phyloP scores from a whole-genome alignment of 2,329 filamentous ascomycete genomes.

The Rutstroemia sp. region DNA sequence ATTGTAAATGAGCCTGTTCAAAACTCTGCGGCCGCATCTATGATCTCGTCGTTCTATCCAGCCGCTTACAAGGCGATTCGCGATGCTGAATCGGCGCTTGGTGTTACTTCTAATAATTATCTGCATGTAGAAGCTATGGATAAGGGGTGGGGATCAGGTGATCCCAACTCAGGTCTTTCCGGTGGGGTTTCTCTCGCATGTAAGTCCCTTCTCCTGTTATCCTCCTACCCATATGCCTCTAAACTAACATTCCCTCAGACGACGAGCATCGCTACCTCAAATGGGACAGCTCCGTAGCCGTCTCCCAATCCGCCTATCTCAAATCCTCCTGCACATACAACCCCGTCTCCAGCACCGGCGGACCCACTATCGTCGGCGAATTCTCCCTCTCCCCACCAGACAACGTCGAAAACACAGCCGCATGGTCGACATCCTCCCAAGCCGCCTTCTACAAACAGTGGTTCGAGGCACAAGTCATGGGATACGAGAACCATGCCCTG shows the following conservation, averaged over 20 bases:
- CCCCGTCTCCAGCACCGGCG: slow-evolving; percentile 31
- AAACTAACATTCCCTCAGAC: neutral
- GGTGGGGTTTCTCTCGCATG: slow-evolving; percentile 39
- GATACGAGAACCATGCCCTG: slow-evolving; percentile 42
- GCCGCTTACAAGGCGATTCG: slow-evolving; percentile 43
- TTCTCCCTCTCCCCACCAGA: slow-evolving; percentile 48
- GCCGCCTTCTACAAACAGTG: slow-evolving; percentile 46
- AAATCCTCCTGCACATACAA: slow-evolving; percentile 41
- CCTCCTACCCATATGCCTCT: neutral
- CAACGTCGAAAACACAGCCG: slow-evolving; percentile 37
- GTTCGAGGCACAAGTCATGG: slow-evolving; percentile 48
- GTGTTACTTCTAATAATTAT: slow-evolving; percentile 34
- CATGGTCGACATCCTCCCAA: slow-evolving; percentile 36
- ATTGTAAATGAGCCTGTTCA: slow-evolving; percentile 49
- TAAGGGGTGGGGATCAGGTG: slow-evolving; percentile 46
- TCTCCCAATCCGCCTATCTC: slow-evolving; percentile 43
- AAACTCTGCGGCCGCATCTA: slow-evolving; percentile 24
- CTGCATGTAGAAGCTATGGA: slow-evolving; percentile 50
- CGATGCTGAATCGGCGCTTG: slow-evolving; percentile 37
- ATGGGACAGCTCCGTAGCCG: slow-evolving; percentile 38
- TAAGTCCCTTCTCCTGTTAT: neutral
- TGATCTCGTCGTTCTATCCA: slow-evolving; percentile 41
- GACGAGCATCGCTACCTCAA: slow-evolving; percentile 47
- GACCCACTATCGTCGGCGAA: slow-evolving; percentile 48
- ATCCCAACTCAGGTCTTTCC: slow-evolving; percentile 40